Conservation (phyloP, 2,329 filamentous ascomycete genomes). For the Drechslera avenae region DNA sequence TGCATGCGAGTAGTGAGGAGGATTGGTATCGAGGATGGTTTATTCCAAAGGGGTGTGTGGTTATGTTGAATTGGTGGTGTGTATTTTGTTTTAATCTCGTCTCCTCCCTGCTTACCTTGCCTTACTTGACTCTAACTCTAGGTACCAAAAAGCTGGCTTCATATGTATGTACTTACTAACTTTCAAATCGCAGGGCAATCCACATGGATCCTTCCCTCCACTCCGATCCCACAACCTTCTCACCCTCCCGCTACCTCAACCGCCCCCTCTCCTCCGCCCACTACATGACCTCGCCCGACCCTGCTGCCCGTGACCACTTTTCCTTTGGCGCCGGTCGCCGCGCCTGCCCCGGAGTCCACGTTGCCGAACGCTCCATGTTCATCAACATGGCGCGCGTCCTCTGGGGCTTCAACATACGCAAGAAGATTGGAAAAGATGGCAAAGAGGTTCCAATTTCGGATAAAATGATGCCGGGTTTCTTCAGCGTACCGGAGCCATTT, state of each 20-base stretch:
- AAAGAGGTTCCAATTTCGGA: constrained; percentile 30
- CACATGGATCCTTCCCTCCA: constrained; percentile 38
- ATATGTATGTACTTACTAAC: too few relatives aligned
- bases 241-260: constrained; percentile 36
- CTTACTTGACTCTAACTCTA: too few relatives aligned
- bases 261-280: constrained; percentile 35
- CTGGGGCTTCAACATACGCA: constrained; percentile 43
- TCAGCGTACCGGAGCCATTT: constrained; percentile 40
- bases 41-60: constrained; percentile 46
- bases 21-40: constrained; percentile 48
- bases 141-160: too few relatives aligned
- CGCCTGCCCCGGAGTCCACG: constrained; percentile 45
- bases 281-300: constrained; percentile 39
- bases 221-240: constrained; percentile 37
- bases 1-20: constrained; percentile 41
- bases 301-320: constrained; percentile 44
- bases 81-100: not conserved
- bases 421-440: constrained; percentile 33
- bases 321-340: constrained; percentile 44
- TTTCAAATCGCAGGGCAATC: constrained; percentile 34
- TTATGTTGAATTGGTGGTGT: constrained; percentile 44
- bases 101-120: not conserved
- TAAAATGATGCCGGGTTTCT: constrained; percentile 39
- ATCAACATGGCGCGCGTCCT: constrained; percentile 44
- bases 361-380: constrained; percentile 46